Evolutionary conservation across 495 filamentous ascomycete species (phyloP).

Genomic region (Talaromyces proteolyticus): DNA sequence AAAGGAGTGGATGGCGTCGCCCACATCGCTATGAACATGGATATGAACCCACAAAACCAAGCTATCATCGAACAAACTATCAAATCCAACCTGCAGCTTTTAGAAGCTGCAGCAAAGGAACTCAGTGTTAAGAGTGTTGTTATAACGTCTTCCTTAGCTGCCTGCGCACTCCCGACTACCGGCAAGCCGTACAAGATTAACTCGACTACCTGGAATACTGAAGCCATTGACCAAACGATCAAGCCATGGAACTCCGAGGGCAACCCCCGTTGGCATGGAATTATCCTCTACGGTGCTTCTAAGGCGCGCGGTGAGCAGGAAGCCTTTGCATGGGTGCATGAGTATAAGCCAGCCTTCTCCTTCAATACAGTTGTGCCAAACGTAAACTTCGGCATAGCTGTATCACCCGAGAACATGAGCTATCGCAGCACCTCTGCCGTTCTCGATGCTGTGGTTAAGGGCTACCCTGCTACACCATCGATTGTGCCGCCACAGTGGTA

Average conservation of each 20-base stretch:
- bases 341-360: constrained; percentile 35
- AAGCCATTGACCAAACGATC: constrained; percentile 10
- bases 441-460: background rate
- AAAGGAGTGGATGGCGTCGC: background rate
- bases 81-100: background rate
- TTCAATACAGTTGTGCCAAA: constrained; percentile 45
- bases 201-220: constrained; percentile 30
- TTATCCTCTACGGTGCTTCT: constrained; percentile 39
- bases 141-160: background rate
- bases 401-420: background rate
- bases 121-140: background rate
- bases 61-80: background rate
- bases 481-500: constrained; percentile 22
- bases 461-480: background rate
- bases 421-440: constrained; percentile 1
- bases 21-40: background rate
- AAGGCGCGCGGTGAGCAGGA: constrained; percentile 46
- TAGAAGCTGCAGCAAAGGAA: background rate
- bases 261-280: background rate
- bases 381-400: constrained; percentile 2
- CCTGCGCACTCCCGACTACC: background rate
- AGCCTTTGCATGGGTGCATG: constrained; percentile 42
- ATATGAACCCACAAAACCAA: background rate
- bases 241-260: constrained; percentile 2
- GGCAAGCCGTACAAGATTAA: background rate